These are phyloP conservation scores for Amanita fuliginea DNA, from an alignment of 768 basidiomycete species.

Conservation along the genomic window DNA sequence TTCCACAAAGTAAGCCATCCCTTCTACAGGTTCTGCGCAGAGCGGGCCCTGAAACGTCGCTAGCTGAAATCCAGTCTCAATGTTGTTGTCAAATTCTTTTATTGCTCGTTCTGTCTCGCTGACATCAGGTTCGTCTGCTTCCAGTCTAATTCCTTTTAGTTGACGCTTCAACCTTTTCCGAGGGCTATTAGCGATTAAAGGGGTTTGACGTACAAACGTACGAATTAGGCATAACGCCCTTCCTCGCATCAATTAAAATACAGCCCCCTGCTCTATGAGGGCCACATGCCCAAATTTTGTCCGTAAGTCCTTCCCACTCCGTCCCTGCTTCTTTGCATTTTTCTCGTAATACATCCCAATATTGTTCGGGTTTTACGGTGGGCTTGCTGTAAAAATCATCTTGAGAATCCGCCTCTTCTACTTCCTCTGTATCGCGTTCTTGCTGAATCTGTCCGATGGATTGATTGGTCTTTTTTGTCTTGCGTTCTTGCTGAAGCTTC, in stretches of 20 bases:
- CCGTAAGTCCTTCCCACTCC: conserved; percentile 69
- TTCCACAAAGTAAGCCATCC: conserved; percentile 87
- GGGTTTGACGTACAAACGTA: conserved; percentile 23
- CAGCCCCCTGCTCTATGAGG: conserved; percentile 83
- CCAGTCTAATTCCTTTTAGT: conserved; percentile 28
- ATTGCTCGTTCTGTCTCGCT: conserved; percentile 9
- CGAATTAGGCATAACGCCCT: conserved; percentile 38
- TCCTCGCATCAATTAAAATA: conserved; percentile 67
- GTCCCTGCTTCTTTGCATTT: conserved; percentile 65
- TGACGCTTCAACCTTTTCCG: conserved; percentile 39
- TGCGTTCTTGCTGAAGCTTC: conserved; percentile 40
- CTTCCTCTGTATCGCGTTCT: conserved; percentile 13
- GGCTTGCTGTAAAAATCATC: conserved; percentile 54
- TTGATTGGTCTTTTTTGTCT: conserved; percentile 16
- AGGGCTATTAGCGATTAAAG: background rate
- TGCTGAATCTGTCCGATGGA: conserved; percentile 16
- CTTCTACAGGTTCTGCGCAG: conserved; percentile 91
- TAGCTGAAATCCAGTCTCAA: conserved; percentile 93
- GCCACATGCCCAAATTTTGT: conserved; percentile 85
- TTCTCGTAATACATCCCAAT: conserved; percentile 63
- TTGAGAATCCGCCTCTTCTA: conserved; percentile 33
- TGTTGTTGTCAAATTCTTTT: conserved; percentile 62
- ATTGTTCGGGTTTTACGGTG: conserved; percentile 60
- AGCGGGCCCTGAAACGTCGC: conserved; percentile 91
- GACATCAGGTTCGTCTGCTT: conserved; percentile 17